phyloP scores from a whole-genome alignment of 2,329 filamentous ascomycete genomes.

The Hypoxylon rubiginosum region DNA sequence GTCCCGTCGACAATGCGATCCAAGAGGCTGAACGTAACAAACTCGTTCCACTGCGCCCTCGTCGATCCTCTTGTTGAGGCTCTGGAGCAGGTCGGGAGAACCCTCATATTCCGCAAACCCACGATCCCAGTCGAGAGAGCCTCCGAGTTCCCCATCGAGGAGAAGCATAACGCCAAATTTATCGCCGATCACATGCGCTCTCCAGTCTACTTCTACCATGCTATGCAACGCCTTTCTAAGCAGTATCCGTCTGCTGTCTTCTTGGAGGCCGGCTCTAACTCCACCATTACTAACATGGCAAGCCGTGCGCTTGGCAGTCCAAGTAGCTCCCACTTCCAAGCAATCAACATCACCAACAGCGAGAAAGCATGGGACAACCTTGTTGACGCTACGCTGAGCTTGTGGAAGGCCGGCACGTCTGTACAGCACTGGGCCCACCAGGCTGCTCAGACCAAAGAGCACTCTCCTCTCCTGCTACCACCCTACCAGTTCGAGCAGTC shows the following conservation, averaged over 20 bases:
- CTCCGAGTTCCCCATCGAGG: constrained; percentile 25
- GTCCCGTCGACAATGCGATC: constrained; percentile 27
- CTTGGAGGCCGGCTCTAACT: constrained; percentile 53
- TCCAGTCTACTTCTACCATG: constrained; percentile 53
- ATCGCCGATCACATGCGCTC: constrained; percentile 51
- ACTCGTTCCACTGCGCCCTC: constrained; percentile 50
- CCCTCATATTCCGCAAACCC: constrained; percentile 41
- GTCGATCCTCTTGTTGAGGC: constrained; percentile 44
- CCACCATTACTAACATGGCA: constrained; percentile 53
- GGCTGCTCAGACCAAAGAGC: constrained; percentile 44
- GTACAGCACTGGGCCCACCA: constrained; percentile 56
- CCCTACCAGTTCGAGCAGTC: constrained; percentile 59
- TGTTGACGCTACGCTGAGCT: constrained; percentile 42
- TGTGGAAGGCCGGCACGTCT: constrained; percentile 58
- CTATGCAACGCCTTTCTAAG: constrained; percentile 46
- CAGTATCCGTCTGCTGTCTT: constrained; percentile 45
- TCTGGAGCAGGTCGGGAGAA: constrained; percentile 34
- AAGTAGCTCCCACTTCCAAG: constrained; percentile 40
- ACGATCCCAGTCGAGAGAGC: constrained; percentile 46
- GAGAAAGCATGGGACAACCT: constrained; percentile 42
- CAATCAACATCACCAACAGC: constrained; percentile 43
- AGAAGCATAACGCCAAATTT: constrained; percentile 20
- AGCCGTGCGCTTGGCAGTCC: constrained; percentile 48
- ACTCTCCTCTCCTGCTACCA: constrained; percentile 51
- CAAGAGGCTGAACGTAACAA: constrained; percentile 46